These are phyloP conservation scores for Cyphellophora attinorum DNA, from an alignment of 2,329 filamentous ascomycete genomes.

Conservation along the genomic window DNA sequence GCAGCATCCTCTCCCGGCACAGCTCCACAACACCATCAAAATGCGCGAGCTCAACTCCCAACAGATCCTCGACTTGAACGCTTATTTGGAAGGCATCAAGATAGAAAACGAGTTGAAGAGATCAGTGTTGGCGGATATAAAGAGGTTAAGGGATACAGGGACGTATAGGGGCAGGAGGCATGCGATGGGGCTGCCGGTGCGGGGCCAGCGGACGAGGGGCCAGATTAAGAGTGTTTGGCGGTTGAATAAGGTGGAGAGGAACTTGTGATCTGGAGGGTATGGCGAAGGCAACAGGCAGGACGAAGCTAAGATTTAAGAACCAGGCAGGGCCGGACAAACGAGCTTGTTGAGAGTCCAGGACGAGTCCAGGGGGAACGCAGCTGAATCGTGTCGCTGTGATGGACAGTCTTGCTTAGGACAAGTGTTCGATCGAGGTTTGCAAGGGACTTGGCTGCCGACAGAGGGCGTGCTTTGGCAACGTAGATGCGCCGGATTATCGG, in stretches of 20 bases:
- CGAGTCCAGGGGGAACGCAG: too few relatives aligned
- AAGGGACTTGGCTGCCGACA: too few relatives aligned
- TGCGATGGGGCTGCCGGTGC: conserved; percentile 82
- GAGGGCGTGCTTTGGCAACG: too few relatives aligned
- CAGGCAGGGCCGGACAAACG: too few relatives aligned
- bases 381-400: too few relatives aligned
- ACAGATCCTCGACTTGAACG: conserved; percentile 72
- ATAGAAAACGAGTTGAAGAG: conserved; percentile 82
- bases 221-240: conserved; percentile 55
- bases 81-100: conserved; percentile 81
- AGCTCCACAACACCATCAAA: conserved; percentile 74
- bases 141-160: conserved; percentile 78
- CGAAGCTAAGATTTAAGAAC: too few relatives aligned
- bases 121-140: conserved; percentile 74
- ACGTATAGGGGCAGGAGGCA: conserved; percentile 81
- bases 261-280: conserved; percentile 24
- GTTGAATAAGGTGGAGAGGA: conserved; percentile 50
- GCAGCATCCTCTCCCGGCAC: conserved; percentile 74
- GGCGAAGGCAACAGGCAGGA: too few relatives aligned
- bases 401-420: too few relatives aligned
- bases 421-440: too few relatives aligned
- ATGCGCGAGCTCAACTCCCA: conserved; percentile 65
- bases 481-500: too few relatives aligned
- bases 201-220: conserved; percentile 78
- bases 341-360: too few relatives aligned